A percentile compares a stretch with the other conserved stretches of the same genome.
phyloP scores from a whole-genome alignment of 805 yeast genomes.

The Scheffersomyces stipitis region DNA sequence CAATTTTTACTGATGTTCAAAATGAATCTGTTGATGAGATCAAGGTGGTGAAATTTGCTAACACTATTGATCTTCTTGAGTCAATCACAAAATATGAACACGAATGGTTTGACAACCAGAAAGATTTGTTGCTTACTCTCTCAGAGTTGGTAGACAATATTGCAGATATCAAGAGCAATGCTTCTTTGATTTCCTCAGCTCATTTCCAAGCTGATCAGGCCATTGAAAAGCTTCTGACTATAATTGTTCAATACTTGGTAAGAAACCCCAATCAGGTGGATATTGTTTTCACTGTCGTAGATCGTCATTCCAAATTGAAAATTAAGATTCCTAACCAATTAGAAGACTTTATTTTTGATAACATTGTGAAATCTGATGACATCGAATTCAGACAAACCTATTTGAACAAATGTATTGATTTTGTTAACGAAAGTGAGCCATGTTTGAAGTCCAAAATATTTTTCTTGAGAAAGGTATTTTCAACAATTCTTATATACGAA shows the following conservation, averaged over 20 bases:
- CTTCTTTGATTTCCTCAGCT: constrained; percentile 53
- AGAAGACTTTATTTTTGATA: constrained; percentile 56
- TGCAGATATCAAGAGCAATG: constrained; percentile 35
- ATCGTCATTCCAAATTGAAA: constrained; percentile 43
- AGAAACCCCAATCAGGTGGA: constrained; percentile 23
- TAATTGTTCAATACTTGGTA: constrained; percentile 29
- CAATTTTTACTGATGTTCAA: constrained; percentile 46
- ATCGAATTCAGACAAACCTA: constrained; percentile 46
- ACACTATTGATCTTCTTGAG: constrained; percentile 63
- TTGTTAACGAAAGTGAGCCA: constrained; percentile 45
- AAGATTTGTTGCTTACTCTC: constrained; percentile 43
- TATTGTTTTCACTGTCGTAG: constrained; percentile 30
- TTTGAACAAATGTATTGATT: constrained; percentile 51
- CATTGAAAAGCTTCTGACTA: constrained; percentile 55
- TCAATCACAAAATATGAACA: constrained; percentile 51
- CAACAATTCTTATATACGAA: constrained; percentile 64
- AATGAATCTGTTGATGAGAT: constrained; percentile 52
- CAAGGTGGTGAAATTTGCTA: constrained; percentile 67
- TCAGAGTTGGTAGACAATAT: constrained; percentile 46
- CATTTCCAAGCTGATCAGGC: constrained; percentile 76
- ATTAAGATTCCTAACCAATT: constrained; percentile 47
- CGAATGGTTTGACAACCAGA: constrained; percentile 61
- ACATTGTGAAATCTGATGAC: constrained; percentile 54
- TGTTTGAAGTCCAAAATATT: constrained; percentile 57
- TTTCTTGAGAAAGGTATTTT: constrained; percentile 55